Evolutionary conservation across 495 filamentous ascomycete genomes (phyloP), one percentile per base, ranked within the genome.

Genomic region (Evernia prunastri): DNA sequence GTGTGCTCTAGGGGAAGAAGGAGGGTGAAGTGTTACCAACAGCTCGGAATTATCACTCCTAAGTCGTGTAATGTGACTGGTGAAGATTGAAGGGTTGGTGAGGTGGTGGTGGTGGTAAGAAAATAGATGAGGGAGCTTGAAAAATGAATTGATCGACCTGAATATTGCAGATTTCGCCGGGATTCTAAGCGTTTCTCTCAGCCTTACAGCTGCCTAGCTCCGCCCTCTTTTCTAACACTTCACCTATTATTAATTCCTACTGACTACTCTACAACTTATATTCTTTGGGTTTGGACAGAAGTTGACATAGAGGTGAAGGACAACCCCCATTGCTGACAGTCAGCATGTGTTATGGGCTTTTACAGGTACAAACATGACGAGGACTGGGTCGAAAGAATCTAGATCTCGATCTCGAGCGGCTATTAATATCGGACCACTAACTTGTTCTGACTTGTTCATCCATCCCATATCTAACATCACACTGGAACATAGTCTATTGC

Each of bases 141-240:
- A 63, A 58, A 63, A 20, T 63, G 29, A 63, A 35, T 40, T 63
- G 61, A 63, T 63, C 61, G 61, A 40, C 35, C 37, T 27, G 20
- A 33, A 43, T 51, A 9, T 47, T n/a, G 59, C 54, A 58, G 59
- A 67, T 68, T 70, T 70, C 67, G 45, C 58, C 45, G 66, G n/a
- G 60, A 45, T 54, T 68, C 68, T 53, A 65, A 56, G 51, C 23
- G 59, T 58, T 68, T 67, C 65, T 59, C 40, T 66, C 43, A 66
- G 59, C 65, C 58, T 66, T 58, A 56, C 36, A 56, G 60, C 27
- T 54, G 64, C 63, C 56, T 65, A 51, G 45, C n/a, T 49, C n/a
- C n/a, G 23, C 45, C 45, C 20, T 25, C n/a, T 23, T 25, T 1
- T 31, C 13, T 17, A 5, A 4, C 49, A 18, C 9, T 37, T 39